phyloP scores from a whole-genome alignment of 208 protist species.

The Trypanosoma scelopori region DNA sequence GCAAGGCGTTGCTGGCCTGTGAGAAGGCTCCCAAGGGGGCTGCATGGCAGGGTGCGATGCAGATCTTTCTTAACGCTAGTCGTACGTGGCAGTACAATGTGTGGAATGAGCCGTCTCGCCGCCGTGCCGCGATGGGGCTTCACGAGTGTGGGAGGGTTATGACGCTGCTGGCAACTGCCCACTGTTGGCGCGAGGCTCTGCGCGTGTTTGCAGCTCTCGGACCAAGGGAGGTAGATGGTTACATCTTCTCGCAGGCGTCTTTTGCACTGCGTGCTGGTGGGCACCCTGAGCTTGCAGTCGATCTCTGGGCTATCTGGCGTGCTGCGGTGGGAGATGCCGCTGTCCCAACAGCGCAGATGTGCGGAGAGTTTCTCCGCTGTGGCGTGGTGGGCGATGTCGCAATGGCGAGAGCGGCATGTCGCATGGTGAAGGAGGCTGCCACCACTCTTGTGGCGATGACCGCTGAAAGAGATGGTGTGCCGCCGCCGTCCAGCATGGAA shows the following conservation, averaged over 20 bases:
- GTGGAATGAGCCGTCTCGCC: not conserved
- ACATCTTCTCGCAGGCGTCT: conserved; percentile 52
- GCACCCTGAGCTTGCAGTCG: conserved; percentile 34
- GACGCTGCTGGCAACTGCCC: conserved; percentile 46
- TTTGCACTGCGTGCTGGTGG: conserved; percentile 38
- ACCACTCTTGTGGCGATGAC: not conserved
- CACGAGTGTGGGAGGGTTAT: conserved; percentile 53
- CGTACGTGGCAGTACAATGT: conserved; percentile 10
- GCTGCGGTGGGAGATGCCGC: conserved; percentile 50
- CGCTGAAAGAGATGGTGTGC: not conserved
- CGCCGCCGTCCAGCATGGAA: not conserved
- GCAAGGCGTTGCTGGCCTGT: conserved; percentile 44
- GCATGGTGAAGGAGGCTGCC: conserved; percentile 22
- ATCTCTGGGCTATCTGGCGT: conserved; percentile 71
- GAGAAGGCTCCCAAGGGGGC: conserved; percentile 24
- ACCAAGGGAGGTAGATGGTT: conserved; percentile 42
- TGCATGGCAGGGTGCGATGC: conserved; percentile 27
- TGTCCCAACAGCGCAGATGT: conserved; percentile 47
- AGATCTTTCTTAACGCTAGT: conserved; percentile 20
- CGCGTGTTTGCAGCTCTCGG: conserved; percentile 36
- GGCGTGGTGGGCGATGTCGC: conserved; percentile 36
- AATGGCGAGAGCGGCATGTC: conserved; percentile 24
- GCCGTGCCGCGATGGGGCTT: conserved; percentile 11
- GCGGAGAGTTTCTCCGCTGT: conserved; percentile 43
- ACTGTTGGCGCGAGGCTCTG: conserved; percentile 54